Base-by-base conservation (phyloP, 768 basidiomycete species). In the Mrakia gelida region DNA sequence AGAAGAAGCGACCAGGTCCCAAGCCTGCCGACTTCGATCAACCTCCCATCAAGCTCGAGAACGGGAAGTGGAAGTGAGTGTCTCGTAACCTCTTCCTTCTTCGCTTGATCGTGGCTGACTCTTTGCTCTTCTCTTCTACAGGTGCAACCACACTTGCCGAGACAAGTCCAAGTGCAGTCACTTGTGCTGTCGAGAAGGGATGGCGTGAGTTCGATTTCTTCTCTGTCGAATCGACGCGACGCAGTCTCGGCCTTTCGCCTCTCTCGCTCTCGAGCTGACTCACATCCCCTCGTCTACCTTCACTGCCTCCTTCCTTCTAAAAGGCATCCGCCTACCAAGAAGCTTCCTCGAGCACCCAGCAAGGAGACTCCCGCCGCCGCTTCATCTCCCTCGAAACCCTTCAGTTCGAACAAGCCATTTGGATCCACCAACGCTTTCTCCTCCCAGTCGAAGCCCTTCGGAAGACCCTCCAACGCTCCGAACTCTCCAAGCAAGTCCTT, bases 11-110 rank as follows among this genome's bases (percentile, higher is more conserved):
- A n/a, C n/a, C n/a, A 38, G 41, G 34, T 41, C 67, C 67, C 26
- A 34, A 38, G 67, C 67, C 67, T 15, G 38, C 38, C 38, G 67
- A 70, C 11, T 23, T n/a, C 32, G 67, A 70, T 38, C 26, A 70
- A 38, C 21, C 67, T 45, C 67, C 67, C 4, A 26, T 71, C 38
- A 4, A 28, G 54, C n/a, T 76, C 3, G 49, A 49, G 23, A 71
- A 71, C 71, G 75, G 75, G 16, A 68, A 70, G 45, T 71, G 70
- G 32, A 45, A 68, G 76, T 72, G 62, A 59, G 76, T 23, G 16
- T 2, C 18, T 9, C 26, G 41, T n/a, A n/a, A n/a, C n/a, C 21
- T 32, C 11, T 28, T 28, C 11, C 6, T 18, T 26, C 54, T 0
- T n/a, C 30, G 1, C 45, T 28, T 18, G 26, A 30, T 34, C 8